phyloP scores from a whole-genome alignment of 2,329 filamentous ascomycete species.

The Fusarium decemcellulare region DNA sequence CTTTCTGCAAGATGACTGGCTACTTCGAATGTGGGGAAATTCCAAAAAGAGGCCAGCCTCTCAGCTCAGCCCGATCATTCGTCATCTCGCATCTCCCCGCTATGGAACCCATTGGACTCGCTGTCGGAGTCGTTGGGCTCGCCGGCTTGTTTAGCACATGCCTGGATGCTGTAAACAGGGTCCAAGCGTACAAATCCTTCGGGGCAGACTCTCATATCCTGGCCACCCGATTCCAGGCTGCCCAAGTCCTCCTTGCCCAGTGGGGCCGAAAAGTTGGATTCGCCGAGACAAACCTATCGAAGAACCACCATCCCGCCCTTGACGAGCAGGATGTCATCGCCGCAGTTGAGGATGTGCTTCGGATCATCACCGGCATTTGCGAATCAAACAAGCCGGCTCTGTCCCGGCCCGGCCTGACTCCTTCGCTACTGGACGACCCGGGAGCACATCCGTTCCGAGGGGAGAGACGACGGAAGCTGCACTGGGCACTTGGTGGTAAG shows the following conservation, averaged over 20 bases:
- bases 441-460: neutral
- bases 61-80: neutral
- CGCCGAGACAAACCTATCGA: neutral
- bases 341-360: neutral
- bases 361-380: neutral
- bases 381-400: neutral
- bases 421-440: neutral
- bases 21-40: no score
- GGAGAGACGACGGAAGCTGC: neutral
- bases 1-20: no score
- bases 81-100: neutral
- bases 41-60: no score
- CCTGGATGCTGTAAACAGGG: conserved; percentile 32
- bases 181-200: conserved; percentile 33
- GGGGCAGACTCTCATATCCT: conserved; percentile 26
- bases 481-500: conserved; percentile 11
- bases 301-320: neutral
- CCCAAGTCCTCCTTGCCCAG: conserved; percentile 6
- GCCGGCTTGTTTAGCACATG: conserved; percentile 40
- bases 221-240: conserved; percentile 23
- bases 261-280: neutral
- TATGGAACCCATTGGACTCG: conserved; percentile 38
- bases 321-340: neutral
- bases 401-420: neutral
- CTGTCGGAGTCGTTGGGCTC: conserved; percentile 34